These are phyloP conservation scores for Homolaphlyctis polyrhiza DNA, from an alignment of 371 early-diverging fungal genomes.

Conservation along the genomic window DNA sequence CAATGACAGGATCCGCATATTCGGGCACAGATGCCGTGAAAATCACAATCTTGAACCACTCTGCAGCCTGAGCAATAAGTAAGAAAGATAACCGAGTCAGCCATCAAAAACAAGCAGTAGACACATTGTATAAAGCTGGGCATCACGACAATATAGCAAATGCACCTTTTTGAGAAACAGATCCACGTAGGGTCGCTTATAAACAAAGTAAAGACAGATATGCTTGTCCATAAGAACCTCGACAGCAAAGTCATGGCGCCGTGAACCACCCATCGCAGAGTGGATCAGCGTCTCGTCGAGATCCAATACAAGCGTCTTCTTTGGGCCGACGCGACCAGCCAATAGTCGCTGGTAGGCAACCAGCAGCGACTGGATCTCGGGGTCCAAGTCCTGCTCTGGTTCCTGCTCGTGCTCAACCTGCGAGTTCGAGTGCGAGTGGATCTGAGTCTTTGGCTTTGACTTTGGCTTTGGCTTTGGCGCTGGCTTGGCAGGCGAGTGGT, in stretches of 20 bases:
- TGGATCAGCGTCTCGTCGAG: constrained; percentile 97
- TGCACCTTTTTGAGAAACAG: constrained; percentile 81
- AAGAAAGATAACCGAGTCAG: constrained; percentile 3
- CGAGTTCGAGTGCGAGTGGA: too few species aligned
- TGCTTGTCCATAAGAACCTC: constrained; percentile 90
- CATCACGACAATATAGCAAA: constrained; percentile 6
- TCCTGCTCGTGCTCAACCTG: too few species aligned
- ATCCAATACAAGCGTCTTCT: constrained; percentile 90
- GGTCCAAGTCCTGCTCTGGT: too few species aligned
- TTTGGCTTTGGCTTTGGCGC: background rate
- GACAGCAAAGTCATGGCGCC: constrained; percentile 66
- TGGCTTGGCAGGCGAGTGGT: background rate
- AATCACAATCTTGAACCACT: constrained; percentile 97
- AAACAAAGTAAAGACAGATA: constrained; percentile 87
- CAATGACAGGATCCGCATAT: constrained; percentile 97
- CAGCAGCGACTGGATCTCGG: too few species aligned
- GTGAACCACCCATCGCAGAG: constrained; percentile 68
- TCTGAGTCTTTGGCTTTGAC: too few species aligned
- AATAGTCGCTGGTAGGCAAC: too few species aligned
- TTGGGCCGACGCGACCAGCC: too few species aligned
- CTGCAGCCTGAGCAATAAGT: constrained; percentile 58
- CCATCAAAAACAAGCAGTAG: constrained; percentile 1
- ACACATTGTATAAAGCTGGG: constrained; percentile 2
- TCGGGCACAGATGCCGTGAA: constrained; percentile 97
- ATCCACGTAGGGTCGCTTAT: constrained; percentile 95